Percentiles rank a stretch among this genome's conserved stretches.
Evolutionary conservation across 495 filamentous ascomycete species (phyloP).

Genomic region (Aspergillus bridgeri): DNA sequence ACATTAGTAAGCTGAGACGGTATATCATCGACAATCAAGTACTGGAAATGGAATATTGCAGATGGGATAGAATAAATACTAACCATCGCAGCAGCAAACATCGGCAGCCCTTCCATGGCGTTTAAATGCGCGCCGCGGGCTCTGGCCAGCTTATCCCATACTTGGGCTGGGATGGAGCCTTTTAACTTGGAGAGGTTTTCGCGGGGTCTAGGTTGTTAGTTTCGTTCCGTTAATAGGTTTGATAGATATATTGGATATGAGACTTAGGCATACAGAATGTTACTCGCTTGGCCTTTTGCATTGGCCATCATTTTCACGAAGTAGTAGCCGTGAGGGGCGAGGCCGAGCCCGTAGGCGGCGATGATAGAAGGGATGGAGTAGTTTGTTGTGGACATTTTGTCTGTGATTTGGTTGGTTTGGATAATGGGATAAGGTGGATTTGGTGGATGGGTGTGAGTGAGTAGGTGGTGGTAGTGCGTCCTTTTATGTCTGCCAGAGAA

Average conservation of each 20-base stretch:
- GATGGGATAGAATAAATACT: background rate
- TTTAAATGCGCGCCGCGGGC: conserved; percentile 29
- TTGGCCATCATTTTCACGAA: conserved; percentile 30
- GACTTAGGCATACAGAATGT: conserved; percentile 25
- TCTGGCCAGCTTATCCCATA: conserved; percentile 25
- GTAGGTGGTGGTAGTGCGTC: too few relatives aligned
- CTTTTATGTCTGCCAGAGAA: too few relatives aligned
- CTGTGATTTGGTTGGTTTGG: too few relatives aligned
- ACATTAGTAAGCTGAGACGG: background rate
- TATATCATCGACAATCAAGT: too few relatives aligned
- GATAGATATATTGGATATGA: too few relatives aligned
- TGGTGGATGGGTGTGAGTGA: too few relatives aligned
- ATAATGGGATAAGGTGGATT: too few relatives aligned
- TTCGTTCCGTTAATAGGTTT: too few relatives aligned
- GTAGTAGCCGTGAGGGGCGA: conserved; percentile 27
- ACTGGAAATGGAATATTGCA: too few relatives aligned
- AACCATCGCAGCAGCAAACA: conserved; percentile 32
- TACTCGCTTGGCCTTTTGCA: conserved; percentile 23
- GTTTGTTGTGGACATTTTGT: conserved; percentile 11
- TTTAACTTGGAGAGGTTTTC: conserved; percentile 27
- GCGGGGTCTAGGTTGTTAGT: conserved; percentile 19
- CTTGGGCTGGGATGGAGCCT: conserved; percentile 16
- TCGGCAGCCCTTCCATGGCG: conserved; percentile 25
- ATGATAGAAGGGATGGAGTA: conserved; percentile 26
- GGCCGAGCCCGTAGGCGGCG: conserved; percentile 25